Base-by-base conservation (phyloP, 345 rosid species). In the Camelina neglecta region DNA sequence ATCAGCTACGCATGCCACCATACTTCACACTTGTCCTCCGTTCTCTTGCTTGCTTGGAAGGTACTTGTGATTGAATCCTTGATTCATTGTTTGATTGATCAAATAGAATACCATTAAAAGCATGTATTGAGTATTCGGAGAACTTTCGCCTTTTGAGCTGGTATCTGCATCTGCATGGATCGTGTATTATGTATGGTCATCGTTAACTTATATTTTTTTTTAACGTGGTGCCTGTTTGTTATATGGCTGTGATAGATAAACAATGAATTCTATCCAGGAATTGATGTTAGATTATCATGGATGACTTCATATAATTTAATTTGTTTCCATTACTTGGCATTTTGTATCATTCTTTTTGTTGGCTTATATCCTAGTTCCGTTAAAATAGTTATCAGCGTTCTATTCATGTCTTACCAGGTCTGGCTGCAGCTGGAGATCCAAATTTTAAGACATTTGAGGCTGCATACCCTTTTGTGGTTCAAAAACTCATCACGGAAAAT, bases 21-120 rank as follows among this genome's bases (percentile, higher is more conserved):
- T 94, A 90, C 81, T 94, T 86, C 79, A 94, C 98, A 11, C 93
- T 94, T 78, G 88, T 91, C 79, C 84, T 94, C 55, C 94, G 98
- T 35, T 94, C 98, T 56, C 97, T 94, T 63, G 96, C 97, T 63
- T 94, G 97, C 79, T 80, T 94, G 41, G 98, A 94, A 88, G 98
- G 98, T 91, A 84, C 65, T 74, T 75, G 60, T 66, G 20, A 67
- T 62, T 11, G n/a, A 73, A 60, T 53, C 31, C 75, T 55, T 45
- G 15, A 39, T 38, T 74, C 59, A 29, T 44, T 58, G 58, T 42
- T 21, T 36, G 62, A 72, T 59, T 66, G 11, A 24, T 44, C 18
- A 71, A 71, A 38, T 29, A 21, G 45, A 21, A 33, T 11, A 45
- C 56, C 63, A 39, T 21, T 48, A 58, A 24, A 38, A 54, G 60